These are phyloP conservation scores for Ilyonectria destructans DNA, from an alignment of 2,329 filamentous ascomycete species.

Conservation along the genomic window DNA sequence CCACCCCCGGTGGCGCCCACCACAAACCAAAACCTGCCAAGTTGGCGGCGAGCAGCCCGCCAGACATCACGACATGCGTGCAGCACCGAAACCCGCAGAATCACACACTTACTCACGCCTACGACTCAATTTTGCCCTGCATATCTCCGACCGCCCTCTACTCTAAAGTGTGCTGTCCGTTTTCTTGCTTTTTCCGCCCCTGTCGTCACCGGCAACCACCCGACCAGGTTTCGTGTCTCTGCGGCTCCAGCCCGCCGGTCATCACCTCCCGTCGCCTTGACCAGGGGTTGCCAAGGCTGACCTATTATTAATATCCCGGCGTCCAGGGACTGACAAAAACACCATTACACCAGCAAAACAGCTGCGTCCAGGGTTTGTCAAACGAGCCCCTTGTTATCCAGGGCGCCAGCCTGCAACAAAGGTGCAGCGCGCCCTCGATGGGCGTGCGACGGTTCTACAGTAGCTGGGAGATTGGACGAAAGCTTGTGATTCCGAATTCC, in stretches of 20 bases:
- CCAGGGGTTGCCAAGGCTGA: background rate
- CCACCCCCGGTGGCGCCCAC: slow-evolving; percentile 3
- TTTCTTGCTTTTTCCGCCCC: background rate
- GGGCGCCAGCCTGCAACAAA: background rate
- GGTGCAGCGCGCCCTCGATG: background rate
- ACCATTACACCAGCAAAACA: background rate
- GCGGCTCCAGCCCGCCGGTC: background rate
- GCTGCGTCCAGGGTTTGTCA: background rate
- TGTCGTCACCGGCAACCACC: slow-evolving; percentile 2
- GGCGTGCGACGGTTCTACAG: too few species aligned
- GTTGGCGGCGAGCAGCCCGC: slow-evolving; percentile 5
- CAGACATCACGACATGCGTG: slow-evolving; percentile 9
- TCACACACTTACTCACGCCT: background rate
- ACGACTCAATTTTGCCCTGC: background rate
- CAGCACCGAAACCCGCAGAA: slow-evolving; percentile 1
- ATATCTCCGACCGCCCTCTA: background rate
- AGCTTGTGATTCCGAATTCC: background rate
- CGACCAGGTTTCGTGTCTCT: background rate
- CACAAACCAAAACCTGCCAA: slow-evolving; percentile 8
- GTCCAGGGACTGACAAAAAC: background rate
- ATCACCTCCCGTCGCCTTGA: slow-evolving; percentile 1
- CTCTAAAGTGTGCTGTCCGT: background rate
- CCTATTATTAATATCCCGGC: slow-evolving; percentile 1
- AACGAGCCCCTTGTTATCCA: background rate
- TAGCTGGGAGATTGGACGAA: background rate